These are phyloP conservation scores for Suillus weaverae DNA, from an alignment of 768 basidiomycete species.

Conservation along the genomic window DNA sequence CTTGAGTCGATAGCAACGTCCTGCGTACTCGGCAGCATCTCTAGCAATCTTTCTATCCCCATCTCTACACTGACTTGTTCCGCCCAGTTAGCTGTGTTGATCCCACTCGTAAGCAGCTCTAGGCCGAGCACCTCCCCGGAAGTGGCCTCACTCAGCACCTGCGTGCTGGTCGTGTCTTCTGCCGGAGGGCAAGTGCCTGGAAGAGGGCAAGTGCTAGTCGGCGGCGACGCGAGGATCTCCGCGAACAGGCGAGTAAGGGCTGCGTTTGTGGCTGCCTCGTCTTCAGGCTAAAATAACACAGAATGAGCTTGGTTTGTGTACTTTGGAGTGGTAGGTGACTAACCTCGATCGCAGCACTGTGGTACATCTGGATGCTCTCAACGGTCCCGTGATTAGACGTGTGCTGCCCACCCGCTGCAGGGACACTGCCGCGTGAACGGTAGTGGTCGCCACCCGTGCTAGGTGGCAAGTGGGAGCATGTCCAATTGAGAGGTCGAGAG, in stretches of 20 bases:
- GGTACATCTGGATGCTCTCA: conserved; percentile 19
- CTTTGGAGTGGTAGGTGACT: conserved; percentile 18
- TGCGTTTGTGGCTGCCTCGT: conserved; percentile 51
- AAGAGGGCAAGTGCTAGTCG: conserved; percentile 32
- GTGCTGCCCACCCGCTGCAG: conserved; percentile 87
- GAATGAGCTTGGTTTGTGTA: conserved; percentile 25
- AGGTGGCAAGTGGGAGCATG: conserved; percentile 88
- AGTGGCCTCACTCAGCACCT: conserved; percentile 21
- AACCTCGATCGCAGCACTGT: conserved; percentile 36
- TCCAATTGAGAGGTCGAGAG: conserved; percentile 33
- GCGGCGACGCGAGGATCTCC: conserved; percentile 36
- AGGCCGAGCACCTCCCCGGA: conserved; percentile 17
- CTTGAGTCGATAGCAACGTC: conserved; percentile 28
- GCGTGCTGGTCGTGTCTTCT: conserved; percentile 29
- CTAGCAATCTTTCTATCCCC: conserved; percentile 64
- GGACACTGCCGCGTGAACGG: conserved; percentile 59
- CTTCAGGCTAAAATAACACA: conserved; percentile 36
- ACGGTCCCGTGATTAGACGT: conserved; percentile 29
- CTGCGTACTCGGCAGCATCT: conserved; percentile 44
- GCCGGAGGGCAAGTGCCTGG: conserved; percentile 33
- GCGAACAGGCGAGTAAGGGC: conserved; percentile 33
- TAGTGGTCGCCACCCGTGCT: conserved; percentile 95
- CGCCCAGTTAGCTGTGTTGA: conserved; percentile 25
- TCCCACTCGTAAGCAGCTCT: conserved; percentile 20
- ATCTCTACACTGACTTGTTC: conserved; percentile 39